A percentile compares a stretch with the other conserved stretches of the same genome.
These are phyloP conservation scores for Phyllosticta citrichinensis DNA, from an alignment of 2,329 filamentous ascomycete species.

Conservation along the genomic window DNA sequence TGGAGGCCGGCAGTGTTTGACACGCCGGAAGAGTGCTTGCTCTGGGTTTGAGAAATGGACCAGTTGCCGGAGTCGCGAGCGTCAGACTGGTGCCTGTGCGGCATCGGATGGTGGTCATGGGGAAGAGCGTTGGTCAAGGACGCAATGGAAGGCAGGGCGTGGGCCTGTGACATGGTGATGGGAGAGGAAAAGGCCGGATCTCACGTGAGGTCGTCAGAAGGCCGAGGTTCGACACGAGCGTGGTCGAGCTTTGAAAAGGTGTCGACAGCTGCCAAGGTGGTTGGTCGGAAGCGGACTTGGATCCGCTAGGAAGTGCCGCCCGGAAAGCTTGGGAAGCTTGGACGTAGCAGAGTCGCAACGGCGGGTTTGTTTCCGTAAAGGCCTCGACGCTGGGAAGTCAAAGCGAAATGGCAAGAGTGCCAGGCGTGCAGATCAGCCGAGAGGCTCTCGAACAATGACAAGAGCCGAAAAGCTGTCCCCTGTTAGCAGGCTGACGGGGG, in stretches of 20 bases:
- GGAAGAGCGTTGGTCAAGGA: slow-evolving; percentile 26
- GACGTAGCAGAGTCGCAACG: neutral
- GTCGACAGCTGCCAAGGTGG: neutral
- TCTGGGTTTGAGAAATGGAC: slow-evolving; percentile 49
- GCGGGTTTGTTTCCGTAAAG: neutral
- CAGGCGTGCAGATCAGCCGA: neutral
- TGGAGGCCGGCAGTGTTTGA: slow-evolving; percentile 38
- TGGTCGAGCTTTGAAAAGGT: neutral
- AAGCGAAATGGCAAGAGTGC: neutral
- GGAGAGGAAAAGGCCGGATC: neutral
- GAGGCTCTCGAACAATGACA: neutral
- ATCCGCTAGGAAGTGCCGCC: neutral
- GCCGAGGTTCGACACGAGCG: neutral
- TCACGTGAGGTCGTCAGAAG: slow-evolving; percentile 6
- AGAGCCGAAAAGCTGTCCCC: neutral
- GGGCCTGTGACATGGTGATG: slow-evolving; percentile 20
- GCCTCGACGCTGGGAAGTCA: neutral
- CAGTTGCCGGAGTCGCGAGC: slow-evolving; percentile 50
- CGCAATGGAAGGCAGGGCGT: slow-evolving; percentile 29
- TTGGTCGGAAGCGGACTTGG: neutral
- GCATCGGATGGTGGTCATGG: slow-evolving; percentile 23
- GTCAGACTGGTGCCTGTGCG: slow-evolving; percentile 24
- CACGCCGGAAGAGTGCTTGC: slow-evolving; percentile 37
- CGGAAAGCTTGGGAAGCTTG: neutral
- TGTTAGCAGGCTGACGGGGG: neutral